Percentiles rank a stretch among this genome's conserved stretches.
These are phyloP conservation scores for Acacia melanoxylon DNA, from an alignment of 306 rosid species.

Conservation along the genomic window DNA sequence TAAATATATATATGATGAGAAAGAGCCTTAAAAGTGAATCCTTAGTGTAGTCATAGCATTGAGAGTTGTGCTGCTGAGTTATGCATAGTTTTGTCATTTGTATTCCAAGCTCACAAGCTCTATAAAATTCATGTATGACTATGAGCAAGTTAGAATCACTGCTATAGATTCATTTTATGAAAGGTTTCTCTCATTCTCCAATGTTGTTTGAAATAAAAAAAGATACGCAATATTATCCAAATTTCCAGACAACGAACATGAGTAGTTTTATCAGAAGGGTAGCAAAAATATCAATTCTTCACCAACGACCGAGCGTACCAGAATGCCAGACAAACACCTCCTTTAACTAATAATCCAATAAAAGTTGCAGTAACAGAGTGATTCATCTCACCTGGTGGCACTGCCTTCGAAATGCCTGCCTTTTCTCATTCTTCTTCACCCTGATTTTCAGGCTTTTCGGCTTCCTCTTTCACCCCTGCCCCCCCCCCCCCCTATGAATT, in stretches of 20 bases:
- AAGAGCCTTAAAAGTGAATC: neutral
- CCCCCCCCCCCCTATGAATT: no score
- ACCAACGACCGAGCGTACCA: no score
- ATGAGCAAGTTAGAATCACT: neutral
- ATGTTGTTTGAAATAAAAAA: neutral
- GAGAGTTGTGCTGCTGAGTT: neutral
- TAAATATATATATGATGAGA: neutral
- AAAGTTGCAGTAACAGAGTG: no score
- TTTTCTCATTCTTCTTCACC: no score
- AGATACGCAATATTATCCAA: neutral
- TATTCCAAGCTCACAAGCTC: neutral
- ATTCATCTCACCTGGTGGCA: no score
- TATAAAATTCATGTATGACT: neutral
- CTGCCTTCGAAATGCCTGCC: no score
- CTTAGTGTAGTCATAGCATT: neutral
- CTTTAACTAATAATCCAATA: no score
- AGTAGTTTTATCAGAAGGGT: no score
- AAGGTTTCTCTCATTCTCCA: neutral
- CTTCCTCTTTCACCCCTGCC: no score
- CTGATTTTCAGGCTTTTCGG: no score
- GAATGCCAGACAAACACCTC: no score
- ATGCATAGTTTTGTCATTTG: neutral
- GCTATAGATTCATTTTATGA: neutral
- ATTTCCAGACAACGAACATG: neutral
- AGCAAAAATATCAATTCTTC: neutral